Evolutionary conservation across 768 basidiomycete genomes (phyloP).

Genomic region (Boletus rufocinnamomeus): DNA sequence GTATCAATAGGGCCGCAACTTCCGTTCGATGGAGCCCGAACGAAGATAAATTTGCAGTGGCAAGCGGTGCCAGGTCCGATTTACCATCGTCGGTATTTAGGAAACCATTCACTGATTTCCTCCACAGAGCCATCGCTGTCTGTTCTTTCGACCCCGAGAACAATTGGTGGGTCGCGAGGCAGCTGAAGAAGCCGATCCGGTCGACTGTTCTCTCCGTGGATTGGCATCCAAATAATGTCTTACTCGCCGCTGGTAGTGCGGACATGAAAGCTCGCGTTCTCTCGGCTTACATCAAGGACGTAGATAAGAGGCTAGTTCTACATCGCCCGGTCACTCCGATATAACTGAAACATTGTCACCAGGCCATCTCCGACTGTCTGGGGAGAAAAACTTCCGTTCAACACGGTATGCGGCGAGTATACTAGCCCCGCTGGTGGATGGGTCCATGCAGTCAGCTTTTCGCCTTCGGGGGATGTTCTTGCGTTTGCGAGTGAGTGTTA

Average conservation of each 20-base stretch:
- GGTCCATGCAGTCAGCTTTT: slow-evolving; percentile 96
- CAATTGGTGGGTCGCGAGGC: slow-evolving; percentile 99
- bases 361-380: slow-evolving; percentile 90
- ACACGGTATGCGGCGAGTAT: slow-evolving; percentile 96
- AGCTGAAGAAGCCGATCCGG: slow-evolving; percentile 95
- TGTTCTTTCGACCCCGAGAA: slow-evolving; percentile 98
- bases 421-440: slow-evolving; percentile 88
- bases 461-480: slow-evolving; percentile 91
- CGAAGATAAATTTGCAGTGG: slow-evolving; percentile 99
- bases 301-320: slow-evolving; percentile 77
- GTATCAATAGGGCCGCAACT: slow-evolving; percentile 96
- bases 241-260: slow-evolving; percentile 95
- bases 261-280: slow-evolving; percentile 98
- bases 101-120: background rate
- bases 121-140: slow-evolving; percentile 80
- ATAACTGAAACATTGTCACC: slow-evolving; percentile 11
- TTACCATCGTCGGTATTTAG: background rate
- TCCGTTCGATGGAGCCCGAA: slow-evolving; percentile 95
- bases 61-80: slow-evolving; percentile 84
- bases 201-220: slow-evolving; percentile 93
- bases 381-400: slow-evolving; percentile 99
- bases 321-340: background rate
- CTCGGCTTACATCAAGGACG: slow-evolving; percentile 98
- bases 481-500: slow-evolving; percentile 83
- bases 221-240: slow-evolving; percentile 99